Evolutionary conservation across 495 filamentous ascomycete genomes (phyloP), one percentile per base, ranked within the genome.

Genomic region (Physcia stellaris): DNA sequence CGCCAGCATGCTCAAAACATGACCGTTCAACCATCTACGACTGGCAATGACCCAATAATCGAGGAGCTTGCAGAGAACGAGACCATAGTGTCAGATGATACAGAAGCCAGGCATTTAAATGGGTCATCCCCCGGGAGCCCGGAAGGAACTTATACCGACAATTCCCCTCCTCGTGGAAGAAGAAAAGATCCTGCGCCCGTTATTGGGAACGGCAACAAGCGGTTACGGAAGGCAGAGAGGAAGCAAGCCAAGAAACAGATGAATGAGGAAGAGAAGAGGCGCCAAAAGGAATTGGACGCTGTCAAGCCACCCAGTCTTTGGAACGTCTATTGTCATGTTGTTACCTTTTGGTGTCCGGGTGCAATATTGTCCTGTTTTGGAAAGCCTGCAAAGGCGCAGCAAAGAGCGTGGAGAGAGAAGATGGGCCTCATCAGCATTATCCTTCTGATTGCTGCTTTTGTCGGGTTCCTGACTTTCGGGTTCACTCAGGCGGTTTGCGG

Each of bases 401-500:
- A 87, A 44, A 73, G 84, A 46, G 92, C 92, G 13, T 99, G 92
- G 92, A 77, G 92, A 40, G 92, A 99, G 57, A 99, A 99, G 70
- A 94, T 99, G 69, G 92, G 92, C 4, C 64, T 99, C 39, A 81
- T 95, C 54, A 92, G 85, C 62, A 73, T 96, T 51, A 96, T 99
- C 52, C 49, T 93, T 15, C 57, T 85, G 40, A 86, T 96, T 52
- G 87, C 82, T 53, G 72, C 73, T 9, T 77, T 92, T 50, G 90
- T 99, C 39, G 92, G 92, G 48, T 99, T 87, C 60, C 63, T 99
- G 27, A 99, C 92, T 0, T 96, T 99, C 48, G 92, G 90, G 28
- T 99, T 99, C 54, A 94, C 85, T 5, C 69, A 82, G 37, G 76
- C 76, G 6, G 90, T 96, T 15, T 99, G 92, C 56, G 79, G 73